phyloP scores from a whole-genome alignment of 805 yeast genomes.

The Candida caryicola region DNA sequence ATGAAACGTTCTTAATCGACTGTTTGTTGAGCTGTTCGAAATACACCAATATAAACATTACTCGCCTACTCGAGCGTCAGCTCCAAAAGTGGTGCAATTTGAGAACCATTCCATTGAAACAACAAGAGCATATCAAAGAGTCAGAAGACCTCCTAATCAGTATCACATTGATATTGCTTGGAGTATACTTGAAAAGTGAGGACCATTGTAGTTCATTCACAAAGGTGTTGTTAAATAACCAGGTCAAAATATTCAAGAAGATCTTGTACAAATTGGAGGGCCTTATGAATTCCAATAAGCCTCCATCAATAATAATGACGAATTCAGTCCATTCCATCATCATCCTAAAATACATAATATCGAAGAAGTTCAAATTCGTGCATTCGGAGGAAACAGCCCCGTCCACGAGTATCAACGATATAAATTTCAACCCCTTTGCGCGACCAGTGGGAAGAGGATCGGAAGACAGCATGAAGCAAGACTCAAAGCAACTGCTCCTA shows the following conservation, averaged over 20 bases:
- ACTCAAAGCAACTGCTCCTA: neutral
- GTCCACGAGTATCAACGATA: neutral
- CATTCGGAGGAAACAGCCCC: neutral
- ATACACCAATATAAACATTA: constrained; percentile 8
- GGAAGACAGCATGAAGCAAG: neutral
- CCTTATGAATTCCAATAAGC: constrained; percentile 9
- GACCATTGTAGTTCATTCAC: constrained; percentile 9
- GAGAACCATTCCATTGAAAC: constrained; percentile 5
- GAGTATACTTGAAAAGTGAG: constrained; percentile 17
- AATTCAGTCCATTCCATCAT: constrained; percentile 30
- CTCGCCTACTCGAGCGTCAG: constrained; percentile 20
- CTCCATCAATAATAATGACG: constrained; percentile 21
- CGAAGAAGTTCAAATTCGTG: constrained; percentile 16
- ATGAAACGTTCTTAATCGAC: constrained; percentile 22
- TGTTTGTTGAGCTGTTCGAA: constrained; percentile 32
- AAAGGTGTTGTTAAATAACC: constrained; percentile 26
- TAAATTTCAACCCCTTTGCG: neutral
- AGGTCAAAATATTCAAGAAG: constrained; percentile 30
- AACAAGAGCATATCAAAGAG: constrained; percentile 10
- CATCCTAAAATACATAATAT: constrained; percentile 27
- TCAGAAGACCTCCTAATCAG: constrained; percentile 32
- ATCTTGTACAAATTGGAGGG: constrained; percentile 19
- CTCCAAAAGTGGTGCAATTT: constrained; percentile 21
- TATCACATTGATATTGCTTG: constrained; percentile 26
- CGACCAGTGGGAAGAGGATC: neutral